phyloP scores from a whole-genome alignment of 108 stramenopile species.

The Nitzschia sp. region DNA sequence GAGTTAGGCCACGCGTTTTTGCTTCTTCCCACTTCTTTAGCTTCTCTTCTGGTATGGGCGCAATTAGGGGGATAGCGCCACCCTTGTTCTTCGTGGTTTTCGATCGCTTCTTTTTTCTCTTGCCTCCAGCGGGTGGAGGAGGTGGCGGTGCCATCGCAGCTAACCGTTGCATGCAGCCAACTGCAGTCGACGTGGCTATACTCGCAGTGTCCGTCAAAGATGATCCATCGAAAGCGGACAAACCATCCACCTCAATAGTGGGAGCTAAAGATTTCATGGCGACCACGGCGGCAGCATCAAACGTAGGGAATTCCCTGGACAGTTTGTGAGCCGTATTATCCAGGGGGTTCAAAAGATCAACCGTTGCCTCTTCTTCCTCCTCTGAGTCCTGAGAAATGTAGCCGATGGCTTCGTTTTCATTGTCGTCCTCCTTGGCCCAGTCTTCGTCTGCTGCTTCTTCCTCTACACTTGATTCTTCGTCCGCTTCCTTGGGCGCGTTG shows the following conservation, averaged over 20 bases:
- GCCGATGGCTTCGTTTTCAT: slow-evolving; percentile 3
- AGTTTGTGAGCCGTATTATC: neutral
- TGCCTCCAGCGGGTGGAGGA: slow-evolving; percentile 31
- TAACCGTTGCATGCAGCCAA: neutral
- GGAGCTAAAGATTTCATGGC: neutral
- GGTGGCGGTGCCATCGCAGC: slow-evolving; percentile 17
- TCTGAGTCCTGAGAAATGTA: slow-evolving; percentile 1
- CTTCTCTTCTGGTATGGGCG: slow-evolving; percentile 69
- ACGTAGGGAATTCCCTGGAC: slow-evolving; percentile 13
- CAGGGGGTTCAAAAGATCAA: neutral
- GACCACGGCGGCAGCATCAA: neutral
- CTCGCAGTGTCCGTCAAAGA: neutral
- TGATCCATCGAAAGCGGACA: neutral
- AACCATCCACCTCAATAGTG: neutral
- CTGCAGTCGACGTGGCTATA: too few relatives aligned
- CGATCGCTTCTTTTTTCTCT: slow-evolving; percentile 28
- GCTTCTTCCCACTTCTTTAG: slow-evolving; percentile 60
- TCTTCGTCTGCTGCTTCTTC: slow-evolving; percentile 8
- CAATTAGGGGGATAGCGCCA: slow-evolving; percentile 33
- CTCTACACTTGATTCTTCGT: slow-evolving; percentile 38
- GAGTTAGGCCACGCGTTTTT: slow-evolving; percentile 21
- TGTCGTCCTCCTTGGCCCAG: slow-evolving; percentile 1
- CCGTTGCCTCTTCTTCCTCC: slow-evolving; percentile 16
- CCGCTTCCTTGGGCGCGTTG: slow-evolving; percentile 1
- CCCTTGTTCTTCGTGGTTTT: slow-evolving; percentile 5